phyloP scores from a whole-genome alignment of 2,329 filamentous ascomycete species.

The Pseudophaeomoniella oleicola region DNA sequence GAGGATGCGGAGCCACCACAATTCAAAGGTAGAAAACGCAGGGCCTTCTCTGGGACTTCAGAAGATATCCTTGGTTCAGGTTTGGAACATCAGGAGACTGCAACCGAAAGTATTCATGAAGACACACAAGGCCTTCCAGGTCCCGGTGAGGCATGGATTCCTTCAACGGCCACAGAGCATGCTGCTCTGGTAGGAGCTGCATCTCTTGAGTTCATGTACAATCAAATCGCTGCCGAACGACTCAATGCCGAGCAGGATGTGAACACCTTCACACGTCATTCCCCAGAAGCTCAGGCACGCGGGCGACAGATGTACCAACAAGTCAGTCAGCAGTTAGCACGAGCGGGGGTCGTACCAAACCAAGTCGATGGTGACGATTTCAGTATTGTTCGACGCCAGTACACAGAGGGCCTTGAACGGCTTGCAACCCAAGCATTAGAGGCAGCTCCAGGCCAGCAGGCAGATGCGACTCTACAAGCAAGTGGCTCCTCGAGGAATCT shows the following conservation, averaged over 20 bases:
- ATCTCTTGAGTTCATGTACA: not conserved
- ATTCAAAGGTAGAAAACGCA: not conserved
- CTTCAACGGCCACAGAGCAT: not conserved
- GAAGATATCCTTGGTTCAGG: not conserved
- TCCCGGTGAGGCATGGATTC: not conserved
- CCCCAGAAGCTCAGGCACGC: conserved; percentile 26
- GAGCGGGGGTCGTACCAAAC: conserved; percentile 23
- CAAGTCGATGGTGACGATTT: conserved; percentile 24
- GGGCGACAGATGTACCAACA: conserved; percentile 25
- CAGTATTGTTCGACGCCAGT: conserved; percentile 21
- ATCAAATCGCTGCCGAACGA: conserved; percentile 1
- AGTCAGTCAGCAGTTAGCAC: conserved; percentile 26
- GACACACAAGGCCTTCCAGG: not conserved
- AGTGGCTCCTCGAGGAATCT: conserved; percentile 10
- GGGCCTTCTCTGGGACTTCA: not conserved
- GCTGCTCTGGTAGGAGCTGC: not conserved
- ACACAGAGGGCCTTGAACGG: conserved; percentile 27
- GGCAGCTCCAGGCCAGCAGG: conserved; percentile 11
- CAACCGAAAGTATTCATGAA: not conserved
- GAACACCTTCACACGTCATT: conserved; percentile 23
- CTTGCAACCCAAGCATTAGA: conserved; percentile 23
- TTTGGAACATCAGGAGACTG: not conserved
- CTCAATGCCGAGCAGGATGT: not conserved
- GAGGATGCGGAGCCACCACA: not conserved
- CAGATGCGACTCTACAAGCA: conserved; percentile 3